Evolutionary conservation across 305 asterid genomes (phyloP).

Genomic region (Rubia balearica): DNA sequence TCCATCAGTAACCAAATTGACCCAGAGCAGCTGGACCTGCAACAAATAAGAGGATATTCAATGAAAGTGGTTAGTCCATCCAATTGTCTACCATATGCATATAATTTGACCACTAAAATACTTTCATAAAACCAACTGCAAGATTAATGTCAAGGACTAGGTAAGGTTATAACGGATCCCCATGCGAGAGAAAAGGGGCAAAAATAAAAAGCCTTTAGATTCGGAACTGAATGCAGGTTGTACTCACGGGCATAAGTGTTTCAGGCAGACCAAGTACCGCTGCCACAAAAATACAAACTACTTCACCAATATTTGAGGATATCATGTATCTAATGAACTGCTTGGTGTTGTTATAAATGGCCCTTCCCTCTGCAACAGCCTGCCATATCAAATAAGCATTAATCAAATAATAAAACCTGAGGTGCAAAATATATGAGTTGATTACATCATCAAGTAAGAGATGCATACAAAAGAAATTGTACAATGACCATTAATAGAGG

Average conservation of each 20-base stretch:
- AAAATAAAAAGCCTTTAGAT: neutral
- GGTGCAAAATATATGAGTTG: conserved; percentile 1
- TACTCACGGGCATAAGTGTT: conserved; percentile 94
- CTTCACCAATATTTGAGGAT: conserved; percentile 99
- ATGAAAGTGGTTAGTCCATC: conserved; percentile 4
- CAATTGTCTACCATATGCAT: too few relatives aligned
- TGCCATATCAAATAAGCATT: conserved; percentile 25
- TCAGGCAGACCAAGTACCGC: conserved; percentile 98
- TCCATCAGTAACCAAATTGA: conserved; percentile 97
- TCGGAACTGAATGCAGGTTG: neutral
- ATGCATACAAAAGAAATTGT: neutral
- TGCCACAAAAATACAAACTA: conserved; percentile 95
- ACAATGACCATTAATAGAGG: conserved; percentile 16
- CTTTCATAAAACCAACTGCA: neutral
- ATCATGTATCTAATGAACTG: conserved; percentile 99
- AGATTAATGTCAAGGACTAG: neutral
- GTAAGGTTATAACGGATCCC: neutral
- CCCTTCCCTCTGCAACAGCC: conserved; percentile 99
- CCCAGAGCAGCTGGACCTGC: conserved; percentile 99
- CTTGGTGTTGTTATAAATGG: conserved; percentile 93
- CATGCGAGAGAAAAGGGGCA: conserved; percentile 1
- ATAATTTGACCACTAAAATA: conserved; percentile 6
- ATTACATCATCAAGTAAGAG: neutral
- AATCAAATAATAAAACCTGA: conserved; percentile 11
- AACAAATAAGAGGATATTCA: conserved; percentile 20